phyloP scores from a whole-genome alignment of 1,284 basidiomycete species.

The Cryptococcus floricola region DNA sequence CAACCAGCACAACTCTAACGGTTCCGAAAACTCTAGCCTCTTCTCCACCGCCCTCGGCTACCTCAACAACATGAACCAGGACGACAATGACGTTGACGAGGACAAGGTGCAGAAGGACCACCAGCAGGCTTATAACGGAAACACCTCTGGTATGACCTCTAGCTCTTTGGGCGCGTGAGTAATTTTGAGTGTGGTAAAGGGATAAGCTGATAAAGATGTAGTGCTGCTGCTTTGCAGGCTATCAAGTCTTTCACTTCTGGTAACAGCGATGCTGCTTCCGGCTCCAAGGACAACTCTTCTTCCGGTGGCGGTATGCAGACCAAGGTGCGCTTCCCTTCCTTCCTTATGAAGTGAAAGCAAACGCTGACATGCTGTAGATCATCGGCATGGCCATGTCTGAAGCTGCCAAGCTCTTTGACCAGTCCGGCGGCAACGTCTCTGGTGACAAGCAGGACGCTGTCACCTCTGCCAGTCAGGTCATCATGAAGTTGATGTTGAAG shows the following conservation, averaged over 20 bases:
- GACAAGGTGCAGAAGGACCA: slow-evolving; percentile 57
- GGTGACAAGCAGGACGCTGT: slow-evolving; percentile 76
- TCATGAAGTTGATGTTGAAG: slow-evolving; percentile 70
- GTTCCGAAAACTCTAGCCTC: slow-evolving; percentile 32
- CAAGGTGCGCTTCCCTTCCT: slow-evolving; percentile 24
- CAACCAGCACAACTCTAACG: slow-evolving; percentile 40
- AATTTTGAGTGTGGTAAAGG: neutral
- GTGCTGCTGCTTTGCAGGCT: slow-evolving; percentile 71
- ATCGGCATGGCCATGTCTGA: slow-evolving; percentile 80
- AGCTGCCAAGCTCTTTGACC: slow-evolving; percentile 60
- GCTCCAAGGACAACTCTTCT: slow-evolving; percentile 10
- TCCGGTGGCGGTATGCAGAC: slow-evolving; percentile 49
- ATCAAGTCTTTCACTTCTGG: slow-evolving; percentile 58
- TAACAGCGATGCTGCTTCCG: slow-evolving; percentile 31
- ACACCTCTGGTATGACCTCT: slow-evolving; percentile 56
- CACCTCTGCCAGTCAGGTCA: slow-evolving; percentile 74
- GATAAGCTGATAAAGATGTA: slow-evolving; percentile 15
- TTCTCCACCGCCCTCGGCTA: slow-evolving; percentile 30
- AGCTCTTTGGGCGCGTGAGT: slow-evolving; percentile 56
- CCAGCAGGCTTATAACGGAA: slow-evolving; percentile 55
- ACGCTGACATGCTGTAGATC: slow-evolving; percentile 51
- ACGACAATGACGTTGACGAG: slow-evolving; percentile 57
- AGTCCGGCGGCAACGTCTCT: slow-evolving; percentile 59
- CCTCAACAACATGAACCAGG: slow-evolving; percentile 30
- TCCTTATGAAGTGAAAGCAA: neutral